Evolutionary conservation across 192 early-diverging fungal species (phyloP).

Genomic region (Geranomyces michiganensis): DNA sequence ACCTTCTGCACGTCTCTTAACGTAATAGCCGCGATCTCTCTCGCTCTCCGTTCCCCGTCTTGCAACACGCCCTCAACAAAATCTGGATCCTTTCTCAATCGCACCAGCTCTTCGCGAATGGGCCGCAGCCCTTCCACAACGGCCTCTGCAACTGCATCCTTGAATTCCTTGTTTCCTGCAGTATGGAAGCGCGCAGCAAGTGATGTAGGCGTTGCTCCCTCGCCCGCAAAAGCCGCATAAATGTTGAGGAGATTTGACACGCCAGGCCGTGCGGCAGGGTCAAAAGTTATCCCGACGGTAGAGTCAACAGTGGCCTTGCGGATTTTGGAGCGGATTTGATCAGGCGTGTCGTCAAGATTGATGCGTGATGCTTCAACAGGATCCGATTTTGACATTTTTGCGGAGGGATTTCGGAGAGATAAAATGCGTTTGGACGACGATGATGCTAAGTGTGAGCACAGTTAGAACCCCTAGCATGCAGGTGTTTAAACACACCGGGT

Average conservation of each 20-base stretch:
- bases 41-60: constrained; percentile 68
- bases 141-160: constrained; percentile 71
- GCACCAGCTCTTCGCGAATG: constrained; percentile 65
- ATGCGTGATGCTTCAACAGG: constrained; percentile 72
- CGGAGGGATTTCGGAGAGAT: constrained; percentile 75
- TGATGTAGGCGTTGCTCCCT: constrained; percentile 43
- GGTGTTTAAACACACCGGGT: neutral
- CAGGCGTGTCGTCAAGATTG: constrained; percentile 72
- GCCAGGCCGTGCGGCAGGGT: constrained; percentile 72
- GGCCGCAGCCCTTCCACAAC: constrained; percentile 64
- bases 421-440: constrained; percentile 73
- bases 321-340: constrained; percentile 69
- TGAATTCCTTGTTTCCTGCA: constrained; percentile 66
- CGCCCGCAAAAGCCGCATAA: constrained; percentile 53
- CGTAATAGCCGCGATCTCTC: constrained; percentile 59
- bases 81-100: constrained; percentile 59
- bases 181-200: constrained; percentile 53
- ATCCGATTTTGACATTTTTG: constrained; percentile 92
- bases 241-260: constrained; percentile 84
- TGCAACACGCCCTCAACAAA: constrained; percentile 69
- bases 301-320: constrained; percentile 73
- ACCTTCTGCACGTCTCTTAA: constrained; percentile 57
- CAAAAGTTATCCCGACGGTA: constrained; percentile 67
- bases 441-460: constrained; percentile 14
- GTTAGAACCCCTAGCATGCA: too few species aligned